Base-by-base conservation (phyloP, 2,329 filamentous ascomycete species). In the Pseudogymnoascus sp. region DNA sequence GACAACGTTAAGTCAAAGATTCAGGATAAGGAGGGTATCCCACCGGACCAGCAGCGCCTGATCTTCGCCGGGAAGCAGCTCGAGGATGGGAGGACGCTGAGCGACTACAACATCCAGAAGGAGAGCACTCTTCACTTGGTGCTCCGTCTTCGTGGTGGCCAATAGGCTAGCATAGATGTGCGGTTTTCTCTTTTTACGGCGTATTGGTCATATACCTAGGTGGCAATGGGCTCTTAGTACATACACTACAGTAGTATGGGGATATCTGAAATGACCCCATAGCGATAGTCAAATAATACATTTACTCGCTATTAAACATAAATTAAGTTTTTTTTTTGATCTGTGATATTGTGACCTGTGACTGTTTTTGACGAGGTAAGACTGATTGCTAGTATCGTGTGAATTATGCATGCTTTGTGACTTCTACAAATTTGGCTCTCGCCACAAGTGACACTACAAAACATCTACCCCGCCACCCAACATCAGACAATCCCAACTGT, bases 91-190 rank as follows among this genome's bases (percentile, higher is more conserved):
- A 85, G 88, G 45, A 92, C 88, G 1, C 78, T 92, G 31, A 87
- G 83, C 31, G 89, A 92, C 73, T 92, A 92, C 82, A 92, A 92
- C 78, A 93, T 93, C 66, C 89, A 93, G 76, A 89, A 89, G 76
- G 87, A 89, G 73, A 87, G 83, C 29, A 89, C 87, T 2, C 80
- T 89, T 12, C 87, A 89, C 74, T 74, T 89, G 69, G 86, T 89
- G 58, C 82, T 89, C 59, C 85, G 86, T 74, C 82, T 89, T 55
- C 86, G 86, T 78, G 86, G 86, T 75, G 86, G 86, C 45, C 45
- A 52, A 31, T 52, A 52, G 45, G 45, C 45, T 52, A 13, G 27
- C 45, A 12, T 52, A 18, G 45, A 31, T 31, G 45, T 31, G 21
- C 21, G 8, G 45, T 31, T 31, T 52, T 52, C 45, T 48, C 25